Evolutionary conservation across 192 early-diverging fungal species (phyloP).

Genomic region (Linnemannia elongata): DNA sequence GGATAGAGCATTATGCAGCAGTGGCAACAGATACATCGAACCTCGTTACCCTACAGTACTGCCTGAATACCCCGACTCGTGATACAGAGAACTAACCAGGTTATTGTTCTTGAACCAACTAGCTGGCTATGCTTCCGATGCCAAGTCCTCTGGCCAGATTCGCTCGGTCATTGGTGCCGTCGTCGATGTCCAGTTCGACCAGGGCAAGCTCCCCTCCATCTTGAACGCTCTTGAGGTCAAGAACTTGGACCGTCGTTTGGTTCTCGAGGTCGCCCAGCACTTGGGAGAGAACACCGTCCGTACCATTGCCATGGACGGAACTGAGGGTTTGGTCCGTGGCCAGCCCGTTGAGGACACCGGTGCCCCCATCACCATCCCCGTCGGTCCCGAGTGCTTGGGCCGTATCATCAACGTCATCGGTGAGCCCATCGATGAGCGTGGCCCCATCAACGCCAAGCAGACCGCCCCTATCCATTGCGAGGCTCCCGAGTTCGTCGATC

Average conservation of each 20-base stretch:
- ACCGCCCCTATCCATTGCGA: constrained; percentile 89
- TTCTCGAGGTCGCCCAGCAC: constrained; percentile 43
- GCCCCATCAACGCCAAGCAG: constrained; percentile 94
- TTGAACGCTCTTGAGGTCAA: constrained; percentile 97
- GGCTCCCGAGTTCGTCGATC: constrained; percentile 95
- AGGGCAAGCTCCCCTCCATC: constrained; percentile 91
- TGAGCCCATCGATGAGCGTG: constrained; percentile 98
- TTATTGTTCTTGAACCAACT: background rate
- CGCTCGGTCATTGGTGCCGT: constrained; percentile 98
- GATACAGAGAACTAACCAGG: background rate
- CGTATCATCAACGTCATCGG: constrained; percentile 99
- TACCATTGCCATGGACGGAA: constrained; percentile 99
- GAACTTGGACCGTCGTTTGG: constrained; percentile 81
- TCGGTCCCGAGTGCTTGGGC: constrained; percentile 94
- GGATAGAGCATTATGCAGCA: background rate
- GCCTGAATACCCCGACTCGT: background rate
- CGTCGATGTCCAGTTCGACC: constrained; percentile 97
- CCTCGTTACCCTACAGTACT: background rate
- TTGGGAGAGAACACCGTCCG: constrained; percentile 95
- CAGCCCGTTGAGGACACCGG: constrained; percentile 96
- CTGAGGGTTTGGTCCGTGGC: constrained; percentile 96
- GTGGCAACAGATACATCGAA: background rate
- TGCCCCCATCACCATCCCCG: constrained; percentile 91
- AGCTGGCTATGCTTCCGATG: constrained; percentile 74
- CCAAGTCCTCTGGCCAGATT: constrained; percentile 79